Conservation (phyloP, 805 yeast species). For the Metschnikowia similis region DNA sequence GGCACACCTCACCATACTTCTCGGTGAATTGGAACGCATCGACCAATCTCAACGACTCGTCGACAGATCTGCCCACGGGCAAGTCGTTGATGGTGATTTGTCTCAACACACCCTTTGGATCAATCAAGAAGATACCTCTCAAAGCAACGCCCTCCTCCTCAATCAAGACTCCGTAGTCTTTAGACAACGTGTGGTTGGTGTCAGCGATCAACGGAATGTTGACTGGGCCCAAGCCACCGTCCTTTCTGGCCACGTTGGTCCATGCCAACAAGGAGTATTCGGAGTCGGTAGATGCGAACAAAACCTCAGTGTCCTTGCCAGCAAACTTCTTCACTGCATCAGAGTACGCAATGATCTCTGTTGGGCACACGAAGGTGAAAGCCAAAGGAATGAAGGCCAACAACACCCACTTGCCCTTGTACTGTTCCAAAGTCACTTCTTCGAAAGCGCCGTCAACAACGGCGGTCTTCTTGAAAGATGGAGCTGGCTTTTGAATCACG, state of each 20-base stretch:
- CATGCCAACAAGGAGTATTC: slow-evolving; percentile 97
- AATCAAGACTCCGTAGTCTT: slow-evolving; percentile 94
- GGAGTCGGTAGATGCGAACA: slow-evolving; percentile 97
- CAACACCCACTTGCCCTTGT: slow-evolving; percentile 97
- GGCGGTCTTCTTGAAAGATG: slow-evolving; percentile 93
- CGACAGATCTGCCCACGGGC: slow-evolving; percentile 99
- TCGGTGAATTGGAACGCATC: slow-evolving; percentile 99
- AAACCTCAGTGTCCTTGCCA: slow-evolving; percentile 80
- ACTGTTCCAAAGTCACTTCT: slow-evolving; percentile 90
- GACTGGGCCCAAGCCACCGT: slow-evolving; percentile 97
- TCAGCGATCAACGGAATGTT: slow-evolving; percentile 94
- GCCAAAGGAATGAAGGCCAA: slow-evolving; percentile 98
- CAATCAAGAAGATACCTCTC: slow-evolving; percentile 97
- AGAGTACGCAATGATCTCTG: slow-evolving; percentile 98
- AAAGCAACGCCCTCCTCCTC: slow-evolving; percentile 96
- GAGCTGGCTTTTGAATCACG: slow-evolving; percentile 92
- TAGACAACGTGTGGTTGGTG: slow-evolving; percentile 91
- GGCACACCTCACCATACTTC: slow-evolving; percentile 98
- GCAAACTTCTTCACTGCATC: slow-evolving; percentile 89
- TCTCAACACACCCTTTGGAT: slow-evolving; percentile 92
- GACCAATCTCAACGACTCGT: slow-evolving; percentile 93
- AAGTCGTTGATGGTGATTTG: slow-evolving; percentile 97
- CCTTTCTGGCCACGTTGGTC: slow-evolving; percentile 95
- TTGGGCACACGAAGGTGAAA: slow-evolving; percentile 99
- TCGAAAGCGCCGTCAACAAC: slow-evolving; percentile 95